These are phyloP conservation scores for Aureobasidium sp. DNA, from an alignment of 2,329 filamentous ascomycete genomes.

Conservation along the genomic window DNA sequence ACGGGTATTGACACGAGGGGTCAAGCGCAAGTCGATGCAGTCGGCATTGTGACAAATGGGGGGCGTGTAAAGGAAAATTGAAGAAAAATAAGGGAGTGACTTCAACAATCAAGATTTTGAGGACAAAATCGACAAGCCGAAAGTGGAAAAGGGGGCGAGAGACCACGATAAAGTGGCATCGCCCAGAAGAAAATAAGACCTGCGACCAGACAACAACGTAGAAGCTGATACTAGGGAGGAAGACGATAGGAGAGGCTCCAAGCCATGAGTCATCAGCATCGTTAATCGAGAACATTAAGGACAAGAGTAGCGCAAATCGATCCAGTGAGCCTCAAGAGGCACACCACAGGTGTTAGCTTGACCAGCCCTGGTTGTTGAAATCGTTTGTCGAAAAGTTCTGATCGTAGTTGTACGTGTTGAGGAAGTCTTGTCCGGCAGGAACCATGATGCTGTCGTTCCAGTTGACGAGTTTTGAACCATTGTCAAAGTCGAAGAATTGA, in stretches of 20 bases:
- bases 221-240: not conserved
- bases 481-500: conserved; percentile 20
- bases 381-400: conserved; percentile 25
- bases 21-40: not conserved
- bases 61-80: not conserved
- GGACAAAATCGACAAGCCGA: not conserved
- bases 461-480: conserved; percentile 19
- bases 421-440: conserved; percentile 26
- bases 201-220: not conserved
- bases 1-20: not conserved
- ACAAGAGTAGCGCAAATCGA: not conserved
- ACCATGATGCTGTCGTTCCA: conserved; percentile 30
- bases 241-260: conserved; percentile 12
- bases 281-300: conserved; percentile 4
- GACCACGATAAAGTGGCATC: conserved; percentile 2
- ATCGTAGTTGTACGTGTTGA: conserved; percentile 24
- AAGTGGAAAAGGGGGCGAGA: not conserved
- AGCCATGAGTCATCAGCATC: conserved; percentile 13
- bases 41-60: not conserved
- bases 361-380: conserved; percentile 18
- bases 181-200: not conserved
- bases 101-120: not conserved
- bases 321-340: not conserved
- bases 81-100: not conserved
- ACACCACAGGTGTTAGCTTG: conserved; percentile 18